Evolutionary conservation across 192 early-diverging fungal genomes (phyloP), one percentile per base, ranked within the genome.

Genomic region (Spizellomyces punctatus): DNA sequence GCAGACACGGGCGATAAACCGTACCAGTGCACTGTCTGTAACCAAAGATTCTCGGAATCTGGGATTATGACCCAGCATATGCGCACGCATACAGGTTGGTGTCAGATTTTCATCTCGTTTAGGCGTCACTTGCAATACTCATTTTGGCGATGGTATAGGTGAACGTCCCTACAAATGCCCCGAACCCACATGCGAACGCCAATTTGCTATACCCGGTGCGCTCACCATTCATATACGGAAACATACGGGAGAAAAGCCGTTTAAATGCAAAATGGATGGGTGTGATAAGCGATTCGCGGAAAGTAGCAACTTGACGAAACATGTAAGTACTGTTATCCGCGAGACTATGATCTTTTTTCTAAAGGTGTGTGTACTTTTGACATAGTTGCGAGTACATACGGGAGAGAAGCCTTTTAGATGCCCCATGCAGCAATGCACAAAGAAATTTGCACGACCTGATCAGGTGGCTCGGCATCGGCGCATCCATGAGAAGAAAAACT

Each of bases 361-460:
- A 19, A 12, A 3, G 59, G 27, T 22, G 16, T 12, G 4, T 44
- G 45, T 47, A 47, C 48, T 5, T 65, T 47, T 65, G 12, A 4
- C 19, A 62, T 48, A 96, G 69, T 83, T 91, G 63, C 89, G 93
- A 61, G 92, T 92, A 12, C 95, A 97, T 74, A 95, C 93, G 6
- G 92, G 93, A 44, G 89, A 89, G 66, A 92, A 90, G 67, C 95
- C 95, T 17, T 95, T 92, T 73, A 81, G 80, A 46, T 97, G 95
- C 76, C 81, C 83, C 0, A 82, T 89, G 19, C 22, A 64, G 8
- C 80, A 82, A 36, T 96, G 95, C 67, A 86, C 83, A 63, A 92
- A 92, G 80, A 85, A 86, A 9, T 96, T 96, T 76, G 90, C 91
- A 41, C 88, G 95, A 9, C 88, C 91, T 5, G 94, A 96, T 68